Evolutionary conservation across 495 filamentous ascomycete genomes (phyloP), one percentile per base, ranked within the genome.

Genomic region (Tuber borchii): DNA sequence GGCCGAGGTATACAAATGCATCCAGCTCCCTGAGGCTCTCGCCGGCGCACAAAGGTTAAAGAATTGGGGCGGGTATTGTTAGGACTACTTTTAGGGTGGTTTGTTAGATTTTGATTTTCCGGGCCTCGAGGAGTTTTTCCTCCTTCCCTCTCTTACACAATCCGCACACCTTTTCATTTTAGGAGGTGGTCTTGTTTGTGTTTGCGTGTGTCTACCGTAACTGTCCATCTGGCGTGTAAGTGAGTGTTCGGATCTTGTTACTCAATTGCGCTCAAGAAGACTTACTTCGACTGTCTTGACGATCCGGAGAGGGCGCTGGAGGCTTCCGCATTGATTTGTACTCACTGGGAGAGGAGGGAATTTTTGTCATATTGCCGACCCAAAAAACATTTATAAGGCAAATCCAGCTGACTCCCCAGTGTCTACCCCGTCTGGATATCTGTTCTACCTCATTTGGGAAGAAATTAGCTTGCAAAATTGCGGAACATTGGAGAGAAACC

Each of bases 31-130:
- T 45, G 48, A 70, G 48, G 40, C 61, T 45, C 68, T 69, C 56
- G 46, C 74, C 71, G 48, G 43, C 43, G 73, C 72, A 74, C 75
- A 44, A 70, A 73, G 72, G 51, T 68, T 40, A 70, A 72, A 22
- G 56, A 1, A 61, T 75, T 69, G 70, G 71, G 72, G 69, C 72
- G 73, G 73, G 70, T 71, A 69, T 79, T 79, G 79, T 79, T 79
- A 48, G 73, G 70, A 65, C 56, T 77, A 40, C 45, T 6, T 37
- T 68, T 39, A 43, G 40, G 39, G 34, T 71, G 69, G 70, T 73
- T 72, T 56, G 69, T 45, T 70, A 51, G 42, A 31, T 75, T 73
- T 48, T 31, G 42, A 16, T 61, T 31, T 65, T 56, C 22, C 9
- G 48, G 65, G 70, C 69, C 70, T 79, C 48, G 56, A 43, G 46